Evolutionary conservation across 495 filamentous ascomycete genomes (phyloP).

Genomic region (Xylaria longipes): DNA sequence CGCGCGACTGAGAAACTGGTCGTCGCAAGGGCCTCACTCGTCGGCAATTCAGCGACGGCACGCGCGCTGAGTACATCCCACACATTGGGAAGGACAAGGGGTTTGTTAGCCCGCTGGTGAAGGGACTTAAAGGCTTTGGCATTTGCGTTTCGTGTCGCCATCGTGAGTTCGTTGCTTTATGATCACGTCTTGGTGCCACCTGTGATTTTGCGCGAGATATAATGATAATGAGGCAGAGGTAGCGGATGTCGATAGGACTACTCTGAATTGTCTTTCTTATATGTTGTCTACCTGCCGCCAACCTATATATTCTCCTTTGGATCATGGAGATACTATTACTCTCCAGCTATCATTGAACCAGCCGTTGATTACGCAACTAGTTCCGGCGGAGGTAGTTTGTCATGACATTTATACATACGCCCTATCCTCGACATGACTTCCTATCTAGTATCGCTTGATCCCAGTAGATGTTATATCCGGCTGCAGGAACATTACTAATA

Average conservation of each 20-base stretch:
- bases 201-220: background rate
- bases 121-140: conserved; percentile 50
- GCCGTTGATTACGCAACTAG: background rate
- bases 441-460: background rate
- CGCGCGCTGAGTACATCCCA: conserved; percentile 56
- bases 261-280: background rate
- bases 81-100: conserved; percentile 60
- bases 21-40: conserved; percentile 58
- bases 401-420: background rate
- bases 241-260: background rate
- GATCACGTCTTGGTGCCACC: background rate
- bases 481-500: conserved; percentile 2
- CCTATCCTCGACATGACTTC: conserved; percentile 2
- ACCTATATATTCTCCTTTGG: background rate
- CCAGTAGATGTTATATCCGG: background rate
- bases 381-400: background rate
- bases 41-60: conserved; percentile 48
- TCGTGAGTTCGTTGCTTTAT: background rate
- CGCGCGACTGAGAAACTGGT: conserved; percentile 58
- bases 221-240: background rate
- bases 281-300: background rate
- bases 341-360: background rate
- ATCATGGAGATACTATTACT: background rate
- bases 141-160: conserved; percentile 20
- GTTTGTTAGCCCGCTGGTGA: conserved; percentile 51